These are phyloP conservation scores for Kernera saxatilis DNA, from an alignment of 345 rosid species.

Conservation along the genomic window DNA sequence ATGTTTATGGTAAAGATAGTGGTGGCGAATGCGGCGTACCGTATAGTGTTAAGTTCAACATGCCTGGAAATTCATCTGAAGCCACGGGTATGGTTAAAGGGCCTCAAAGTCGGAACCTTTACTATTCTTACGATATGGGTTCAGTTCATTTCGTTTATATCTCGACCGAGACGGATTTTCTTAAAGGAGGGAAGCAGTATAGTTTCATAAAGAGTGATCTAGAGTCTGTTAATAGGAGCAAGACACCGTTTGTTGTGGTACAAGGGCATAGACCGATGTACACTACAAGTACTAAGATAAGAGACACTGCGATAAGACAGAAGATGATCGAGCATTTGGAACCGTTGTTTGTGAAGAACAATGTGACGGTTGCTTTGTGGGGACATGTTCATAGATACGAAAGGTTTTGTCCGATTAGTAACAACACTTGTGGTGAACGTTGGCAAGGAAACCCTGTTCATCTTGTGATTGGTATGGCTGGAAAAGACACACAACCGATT, in stretches of 20 bases:
- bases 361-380: constrained; percentile 83
- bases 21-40: constrained; percentile 98
- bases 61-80: constrained; percentile 93
- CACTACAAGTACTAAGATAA: constrained; percentile 57
- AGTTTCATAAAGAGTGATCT: constrained; percentile 64
- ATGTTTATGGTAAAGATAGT: constrained; percentile 64
- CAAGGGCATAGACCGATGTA: constrained; percentile 98
- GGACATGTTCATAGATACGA: constrained; percentile 94
- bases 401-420: constrained; percentile 83
- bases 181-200: constrained; percentile 67
- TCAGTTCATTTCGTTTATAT: constrained; percentile 71
- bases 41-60: constrained; percentile 75
- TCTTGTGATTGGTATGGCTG: constrained; percentile 93
- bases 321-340: constrained; percentile 77
- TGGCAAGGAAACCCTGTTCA: constrained; percentile 75
- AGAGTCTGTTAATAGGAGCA: constrained; percentile 67
- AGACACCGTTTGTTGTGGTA: constrained; percentile 72
- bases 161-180: constrained; percentile 85
- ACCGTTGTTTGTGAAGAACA: constrained; percentile 66
- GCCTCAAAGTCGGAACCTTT: constrained; percentile 70
- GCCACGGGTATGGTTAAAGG: constrained; percentile 52
- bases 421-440: constrained; percentile 56
- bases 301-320: constrained; percentile 52
- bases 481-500: constrained; percentile 81
- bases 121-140: constrained; percentile 75